phyloP scores from a whole-genome alignment of 495 filamentous ascomycete genomes.

The Hypoxylon fragiforme region DNA sequence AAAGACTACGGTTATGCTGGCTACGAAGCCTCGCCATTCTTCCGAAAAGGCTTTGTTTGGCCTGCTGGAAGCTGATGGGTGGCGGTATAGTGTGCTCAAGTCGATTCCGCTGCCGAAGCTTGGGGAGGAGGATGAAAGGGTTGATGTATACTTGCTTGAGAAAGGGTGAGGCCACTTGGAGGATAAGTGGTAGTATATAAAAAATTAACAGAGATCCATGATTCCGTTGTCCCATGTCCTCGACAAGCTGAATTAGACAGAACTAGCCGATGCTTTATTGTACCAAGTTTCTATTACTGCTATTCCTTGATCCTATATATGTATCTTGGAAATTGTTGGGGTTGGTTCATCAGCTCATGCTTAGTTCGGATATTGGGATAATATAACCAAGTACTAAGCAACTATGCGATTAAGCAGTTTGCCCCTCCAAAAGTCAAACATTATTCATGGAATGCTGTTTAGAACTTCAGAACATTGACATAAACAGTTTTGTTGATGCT shows the following conservation, averaged over 20 bases:
- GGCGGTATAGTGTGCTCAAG: conserved; percentile 53
- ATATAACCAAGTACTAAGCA: not conserved
- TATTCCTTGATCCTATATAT: too few relatives aligned
- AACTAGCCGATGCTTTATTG: too few relatives aligned
- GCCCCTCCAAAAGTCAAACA: conserved; percentile 18
- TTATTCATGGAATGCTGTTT: conserved; percentile 3
- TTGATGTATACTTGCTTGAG: conserved; percentile 62
- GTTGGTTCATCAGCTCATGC: too few relatives aligned
- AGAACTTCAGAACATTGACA: too few relatives aligned
- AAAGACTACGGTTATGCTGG: conserved; percentile 62
- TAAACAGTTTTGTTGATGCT: too few relatives aligned
- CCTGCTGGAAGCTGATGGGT: conserved; percentile 64
- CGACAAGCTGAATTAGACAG: too few relatives aligned
- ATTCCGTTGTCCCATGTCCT: too few relatives aligned
- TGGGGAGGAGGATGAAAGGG: conserved; percentile 58
- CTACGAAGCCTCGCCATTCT: conserved; percentile 83
- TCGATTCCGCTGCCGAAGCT: conserved; percentile 60
- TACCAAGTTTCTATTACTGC: too few relatives aligned
- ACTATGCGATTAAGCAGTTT: conserved; percentile 1
- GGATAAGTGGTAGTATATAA: too few relatives aligned
- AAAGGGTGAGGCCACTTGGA: conserved; percentile 19
- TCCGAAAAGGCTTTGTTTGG: conserved; percentile 81
- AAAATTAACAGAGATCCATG: too few relatives aligned
- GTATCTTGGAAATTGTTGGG: not conserved
- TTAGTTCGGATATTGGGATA: conserved; percentile 9